A percentile compares a stretch with the other conserved stretches of the same genome.
phyloP scores from a whole-genome alignment of 176 grass and related monocot species.

The Themeda triandra region DNA sequence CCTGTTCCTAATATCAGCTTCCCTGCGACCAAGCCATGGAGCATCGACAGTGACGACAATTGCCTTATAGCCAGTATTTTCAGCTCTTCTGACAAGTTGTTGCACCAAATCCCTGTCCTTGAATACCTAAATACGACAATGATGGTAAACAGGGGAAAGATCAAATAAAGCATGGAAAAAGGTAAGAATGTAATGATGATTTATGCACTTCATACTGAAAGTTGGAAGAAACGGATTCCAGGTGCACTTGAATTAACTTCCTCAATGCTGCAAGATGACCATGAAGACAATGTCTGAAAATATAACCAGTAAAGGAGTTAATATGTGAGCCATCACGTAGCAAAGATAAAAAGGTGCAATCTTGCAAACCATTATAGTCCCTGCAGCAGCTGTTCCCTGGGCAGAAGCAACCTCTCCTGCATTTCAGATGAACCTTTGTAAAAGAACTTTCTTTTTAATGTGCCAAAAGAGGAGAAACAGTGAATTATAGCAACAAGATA shows the following conservation, averaged over 20 bases:
- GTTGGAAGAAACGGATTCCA: slow-evolving; percentile 89
- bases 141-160: neutral
- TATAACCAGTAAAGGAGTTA: neutral
- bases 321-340: neutral
- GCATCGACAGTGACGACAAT: slow-evolving; percentile 83
- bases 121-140: slow-evolving; percentile 50
- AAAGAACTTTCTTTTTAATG: neutral
- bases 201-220: slow-evolving; percentile 48
- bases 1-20: slow-evolving; percentile 91
- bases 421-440: neutral
- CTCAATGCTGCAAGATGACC: slow-evolving; percentile 77
- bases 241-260: slow-evolving; percentile 75
- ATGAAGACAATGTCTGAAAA: slow-evolving; percentile 81
- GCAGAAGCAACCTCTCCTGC: slow-evolving; percentile 91
- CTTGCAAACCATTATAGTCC: slow-evolving; percentile 75
- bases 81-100: slow-evolving; percentile 70
- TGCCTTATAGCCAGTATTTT: slow-evolving; percentile 79
- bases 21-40: slow-evolving; percentile 73
- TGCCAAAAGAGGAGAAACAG: neutral
- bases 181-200: neutral
- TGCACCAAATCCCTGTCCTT: slow-evolving; percentile 74
- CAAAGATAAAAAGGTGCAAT: neutral
- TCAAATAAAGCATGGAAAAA: neutral
- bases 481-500: neutral
- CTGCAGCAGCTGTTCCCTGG: slow-evolving; percentile 67